Percentiles rank a stretch among this genome's conserved stretches.
Conservation (phyloP, 441 rosid species). For the Biscutella laevigata region DNA sequence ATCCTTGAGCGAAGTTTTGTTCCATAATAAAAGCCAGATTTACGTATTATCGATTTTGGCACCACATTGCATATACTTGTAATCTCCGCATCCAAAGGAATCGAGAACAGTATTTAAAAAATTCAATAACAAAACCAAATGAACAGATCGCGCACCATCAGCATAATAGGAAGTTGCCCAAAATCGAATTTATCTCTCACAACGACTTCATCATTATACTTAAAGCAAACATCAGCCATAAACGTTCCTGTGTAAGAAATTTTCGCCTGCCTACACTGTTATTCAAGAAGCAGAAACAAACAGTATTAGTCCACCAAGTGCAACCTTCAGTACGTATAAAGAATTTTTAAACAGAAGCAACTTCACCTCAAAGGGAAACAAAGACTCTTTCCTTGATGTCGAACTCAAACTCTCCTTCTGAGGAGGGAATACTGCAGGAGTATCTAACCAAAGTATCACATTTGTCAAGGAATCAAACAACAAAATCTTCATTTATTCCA, state of each 20-base stretch:
- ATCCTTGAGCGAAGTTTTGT: background rate
- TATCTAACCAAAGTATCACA: conserved; percentile 49
- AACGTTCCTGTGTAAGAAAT: conserved; percentile 68
- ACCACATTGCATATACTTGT: background rate
- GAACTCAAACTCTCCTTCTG: conserved; percentile 48
- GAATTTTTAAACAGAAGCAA: background rate
- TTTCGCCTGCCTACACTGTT: conserved; percentile 86
- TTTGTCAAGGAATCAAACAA: conserved; percentile 42
- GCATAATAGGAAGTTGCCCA: conserved; percentile 83
- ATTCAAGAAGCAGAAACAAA: conserved; percentile 4
- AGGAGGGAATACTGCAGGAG: conserved; percentile 54
- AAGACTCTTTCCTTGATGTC: conserved; percentile 27
- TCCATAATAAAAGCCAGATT: background rate
- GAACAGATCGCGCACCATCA: conserved; percentile 48
- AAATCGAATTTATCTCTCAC: conserved; percentile 58
- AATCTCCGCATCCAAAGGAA: background rate
- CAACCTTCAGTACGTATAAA: background rate
- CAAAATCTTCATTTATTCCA: background rate
- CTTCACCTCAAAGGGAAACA: conserved; percentile 72
- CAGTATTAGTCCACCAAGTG: conserved; percentile 1
- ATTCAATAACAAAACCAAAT: background rate
- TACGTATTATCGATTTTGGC: background rate
- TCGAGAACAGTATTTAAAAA: background rate
- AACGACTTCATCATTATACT: conserved; percentile 31
- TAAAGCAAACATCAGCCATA: conserved; percentile 51